Conservation (phyloP, 192 early-diverging fungal species). For the Piromyces finnis region DNA sequence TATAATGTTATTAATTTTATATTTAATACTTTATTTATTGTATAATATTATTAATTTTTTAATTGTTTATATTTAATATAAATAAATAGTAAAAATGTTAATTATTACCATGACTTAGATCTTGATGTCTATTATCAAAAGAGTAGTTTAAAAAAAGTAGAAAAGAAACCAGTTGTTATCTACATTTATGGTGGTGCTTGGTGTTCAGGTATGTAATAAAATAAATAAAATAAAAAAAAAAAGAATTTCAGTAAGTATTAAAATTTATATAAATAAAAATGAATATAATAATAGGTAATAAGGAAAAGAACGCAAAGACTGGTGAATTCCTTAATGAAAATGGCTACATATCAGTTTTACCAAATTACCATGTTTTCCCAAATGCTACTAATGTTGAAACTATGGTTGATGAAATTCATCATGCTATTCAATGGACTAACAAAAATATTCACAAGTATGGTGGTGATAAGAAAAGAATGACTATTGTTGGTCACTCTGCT, state of each 20-base stretch:
- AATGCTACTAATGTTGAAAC: neutral
- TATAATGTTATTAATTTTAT: too few species aligned
- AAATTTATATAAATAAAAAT: too few species aligned
- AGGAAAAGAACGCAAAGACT: neutral
- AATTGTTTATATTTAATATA: too few species aligned
- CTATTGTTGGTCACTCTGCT: neutral
- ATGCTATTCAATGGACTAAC: neutral
- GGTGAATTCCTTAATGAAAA: neutral
- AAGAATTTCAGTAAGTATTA: too few species aligned
- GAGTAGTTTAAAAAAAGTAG: neutral
- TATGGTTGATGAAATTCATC: neutral
- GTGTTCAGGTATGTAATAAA: neutral
- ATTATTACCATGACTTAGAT: neutral
- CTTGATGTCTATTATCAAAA: neutral
- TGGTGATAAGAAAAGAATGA: neutral
- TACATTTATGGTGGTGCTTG: neutral
- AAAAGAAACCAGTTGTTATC: neutral
- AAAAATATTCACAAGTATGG: neutral
- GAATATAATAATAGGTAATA: neutral
- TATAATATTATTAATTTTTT: too few species aligned
- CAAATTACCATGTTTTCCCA: neutral
- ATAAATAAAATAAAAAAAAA: too few species aligned
- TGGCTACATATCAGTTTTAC: neutral
- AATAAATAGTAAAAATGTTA: too few species aligned
- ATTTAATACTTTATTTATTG: too few species aligned